Conservation (phyloP, 495 filamentous ascomycete species). For the Cairneyella variabilis region DNA sequence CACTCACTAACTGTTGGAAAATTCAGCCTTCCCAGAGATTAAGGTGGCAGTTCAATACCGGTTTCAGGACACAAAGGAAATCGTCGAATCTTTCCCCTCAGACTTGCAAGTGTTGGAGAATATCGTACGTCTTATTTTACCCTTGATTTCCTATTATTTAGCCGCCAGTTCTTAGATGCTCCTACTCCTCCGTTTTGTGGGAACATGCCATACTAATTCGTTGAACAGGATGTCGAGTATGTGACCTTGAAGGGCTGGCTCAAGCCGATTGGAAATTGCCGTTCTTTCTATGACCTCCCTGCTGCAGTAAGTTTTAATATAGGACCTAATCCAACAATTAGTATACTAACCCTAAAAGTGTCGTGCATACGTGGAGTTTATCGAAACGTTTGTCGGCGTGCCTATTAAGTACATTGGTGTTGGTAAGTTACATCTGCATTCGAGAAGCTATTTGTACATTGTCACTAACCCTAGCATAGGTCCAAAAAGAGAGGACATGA, state of each 20-base stretch:
- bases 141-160: too few species aligned
- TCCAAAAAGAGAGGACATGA: constrained; percentile 16
- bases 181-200: too few species aligned
- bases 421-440: constrained; percentile 4
- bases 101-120: constrained; percentile 57
- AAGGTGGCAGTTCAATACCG: constrained; percentile 74
- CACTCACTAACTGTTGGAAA: not conserved
- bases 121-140: too few species aligned
- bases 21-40: constrained; percentile 36
- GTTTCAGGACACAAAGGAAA: constrained; percentile 46
- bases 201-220: not conserved
- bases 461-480: constrained; percentile 1
- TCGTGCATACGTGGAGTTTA: constrained; percentile 62
- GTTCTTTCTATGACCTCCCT: constrained; percentile 70
- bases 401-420: constrained; percentile 40
- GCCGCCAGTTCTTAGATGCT: too few species aligned
- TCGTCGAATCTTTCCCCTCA: constrained; percentile 61
- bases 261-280: constrained; percentile 45
- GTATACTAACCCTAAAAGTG: not conserved
- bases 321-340: not conserved
- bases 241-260: constrained; percentile 78
- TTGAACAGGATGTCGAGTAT: constrained; percentile 54
- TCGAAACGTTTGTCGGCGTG: constrained; percentile 71
- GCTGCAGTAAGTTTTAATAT: not conserved
- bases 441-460: not conserved